Base-by-base conservation (phyloP, 306 rosid species). In the Gastrolobium bilobum region DNA sequence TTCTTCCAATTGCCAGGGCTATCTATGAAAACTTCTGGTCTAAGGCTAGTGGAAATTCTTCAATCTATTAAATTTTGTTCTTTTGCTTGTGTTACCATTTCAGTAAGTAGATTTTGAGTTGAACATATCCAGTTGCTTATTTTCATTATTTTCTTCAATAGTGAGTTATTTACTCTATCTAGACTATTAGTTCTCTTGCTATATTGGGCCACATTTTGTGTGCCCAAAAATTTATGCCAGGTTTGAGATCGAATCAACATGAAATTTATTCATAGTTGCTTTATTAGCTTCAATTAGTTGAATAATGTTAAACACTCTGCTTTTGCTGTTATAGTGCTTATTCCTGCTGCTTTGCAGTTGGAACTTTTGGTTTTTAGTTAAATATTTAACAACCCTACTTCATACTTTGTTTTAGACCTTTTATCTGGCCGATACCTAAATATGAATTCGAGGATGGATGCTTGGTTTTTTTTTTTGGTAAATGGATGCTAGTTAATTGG, bases 1-100 rank as follows among this genome's bases (percentile, higher is more conserved):
- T 93, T 77, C 85, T 91, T 79, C 99, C 99, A 1, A 80, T 96
- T 43, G 90, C 86, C 68, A 85, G 70, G 90, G 80, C 96, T 71
- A 83, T 93, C 80, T 93, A 86, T 44, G 91, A 90, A 73, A 83
- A 34, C 81, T 74, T 93, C 81, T 86, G 91, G 89, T 94, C 97
- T 4, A 90, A 93, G 66, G 90, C 89, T 46, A 87, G 84, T 56
- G 93, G 91, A 83, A 84, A 80, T 81, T 91, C 93, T 82, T 84
- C 98, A 33, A 30, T 89, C 88, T 93, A 96, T 84, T 96, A 87
- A 89, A 68, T 78, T 20, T 20, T 50, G 42, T 50, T 77, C 50
- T 10, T 78, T 80, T 34, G 75, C 67, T 75, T 67, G 47, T 71
- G 70, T 52, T 81, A 13, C 80, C 71, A 71, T 81, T 72, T 73